Conservation (phyloP, 331 rosid species). For the Malus hybrid region DNA sequence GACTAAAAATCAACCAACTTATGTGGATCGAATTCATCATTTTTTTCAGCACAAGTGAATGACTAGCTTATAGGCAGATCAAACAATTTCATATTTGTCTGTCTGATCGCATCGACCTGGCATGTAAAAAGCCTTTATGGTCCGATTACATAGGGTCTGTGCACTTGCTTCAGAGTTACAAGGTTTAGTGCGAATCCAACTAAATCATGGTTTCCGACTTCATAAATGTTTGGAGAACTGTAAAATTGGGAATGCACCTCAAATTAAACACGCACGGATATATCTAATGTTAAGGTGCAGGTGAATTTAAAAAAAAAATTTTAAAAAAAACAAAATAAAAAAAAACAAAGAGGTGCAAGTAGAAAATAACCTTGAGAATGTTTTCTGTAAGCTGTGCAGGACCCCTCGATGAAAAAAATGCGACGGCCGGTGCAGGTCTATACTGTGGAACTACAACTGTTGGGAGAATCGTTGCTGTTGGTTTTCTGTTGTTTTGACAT, state of each 20-base stretch:
- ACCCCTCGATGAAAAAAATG: conserved; percentile 85
- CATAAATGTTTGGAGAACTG: background rate
- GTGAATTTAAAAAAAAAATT: background rate
- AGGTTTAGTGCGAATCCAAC: background rate
- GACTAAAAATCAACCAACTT: too few species aligned
- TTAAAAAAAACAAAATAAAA: background rate
- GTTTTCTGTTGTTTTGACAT: conserved; percentile 37
- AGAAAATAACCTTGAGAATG: conserved; percentile 67
- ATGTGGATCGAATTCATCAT: too few species aligned
- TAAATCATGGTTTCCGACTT: background rate
- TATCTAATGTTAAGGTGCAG: background rate
- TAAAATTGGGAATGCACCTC: background rate
- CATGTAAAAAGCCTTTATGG: background rate
- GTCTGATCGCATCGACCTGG: background rate
- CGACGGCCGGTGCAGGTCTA: conserved; percentile 72
- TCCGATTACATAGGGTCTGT: background rate
- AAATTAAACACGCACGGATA: background rate
- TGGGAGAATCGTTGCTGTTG: conserved; percentile 68
- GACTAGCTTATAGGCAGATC: too few species aligned
- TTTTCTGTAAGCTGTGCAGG: conserved; percentile 77
- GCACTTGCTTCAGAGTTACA: background rate
- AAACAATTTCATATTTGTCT: too few species aligned
- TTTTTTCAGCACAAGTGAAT: too few species aligned
- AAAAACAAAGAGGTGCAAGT: background rate
- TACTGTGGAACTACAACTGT: conserved; percentile 38